Base-by-base conservation (phyloP, 2,329 filamentous ascomycete species). In the Fusarium mundagurra region DNA sequence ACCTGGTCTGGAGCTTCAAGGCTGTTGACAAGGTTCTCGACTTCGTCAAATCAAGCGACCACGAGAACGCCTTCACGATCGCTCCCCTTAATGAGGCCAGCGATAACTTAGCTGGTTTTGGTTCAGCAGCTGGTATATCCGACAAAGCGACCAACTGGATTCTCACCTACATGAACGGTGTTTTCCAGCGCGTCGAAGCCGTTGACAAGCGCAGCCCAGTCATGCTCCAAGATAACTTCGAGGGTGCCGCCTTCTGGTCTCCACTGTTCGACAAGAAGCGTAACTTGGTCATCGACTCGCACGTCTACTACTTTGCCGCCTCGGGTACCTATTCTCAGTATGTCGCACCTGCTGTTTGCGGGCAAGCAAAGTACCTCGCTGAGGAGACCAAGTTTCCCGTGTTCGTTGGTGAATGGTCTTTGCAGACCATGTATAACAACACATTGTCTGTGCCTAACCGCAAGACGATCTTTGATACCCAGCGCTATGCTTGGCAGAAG, bases 371-470 rank as follows among this genome's bases (percentile, higher is more conserved):
- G 27, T 61, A 61, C 7, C 58, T 61, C 1, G 34, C 45, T 1
- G 33, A 51, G 9, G 58, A 61, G 31, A 61, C 58, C 13, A 61
- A 53, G 10, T 61, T 61, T 1, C 58, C 58, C 1, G 58, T 61
- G 6, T 61, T 61, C 10, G 58, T 53, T 1, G 58, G 58, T 17
- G 58, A 61, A 9, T 53, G 58, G 58, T 61, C 58, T 0, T 33
- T 61, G 17, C 58, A 61, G 24, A 61, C 58, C 9, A 61, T 53
- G 45, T 61, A 41, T 22, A 61, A 61, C 27, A 61, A 61, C 45
- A 53, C 44, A 3, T 14, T 61, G 8, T 53, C 58, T 0, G 58
- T 61, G 8, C 27, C 58, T 1, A 61, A 1, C 3, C 58, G 58
- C 13, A 61, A 61, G 34, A 61, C 33, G 2, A 61, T 61, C 22